phyloP scores from a whole-genome alignment of 2,329 filamentous ascomycete species.

The Emmonsia crescens region DNA sequence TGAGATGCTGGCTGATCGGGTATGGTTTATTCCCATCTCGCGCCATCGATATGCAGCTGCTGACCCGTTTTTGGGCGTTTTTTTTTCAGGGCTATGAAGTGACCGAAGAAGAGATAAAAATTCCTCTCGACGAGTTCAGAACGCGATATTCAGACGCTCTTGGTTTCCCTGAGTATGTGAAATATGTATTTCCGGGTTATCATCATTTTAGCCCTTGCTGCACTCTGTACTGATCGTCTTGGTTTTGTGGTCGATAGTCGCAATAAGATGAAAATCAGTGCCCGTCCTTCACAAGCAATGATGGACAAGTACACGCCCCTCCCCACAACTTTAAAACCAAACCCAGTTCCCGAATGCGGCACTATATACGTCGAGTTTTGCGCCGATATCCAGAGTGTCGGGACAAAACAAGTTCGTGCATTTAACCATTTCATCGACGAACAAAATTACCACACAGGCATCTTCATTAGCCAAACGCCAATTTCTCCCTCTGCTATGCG shows the following conservation, averaged over 20 bases:
- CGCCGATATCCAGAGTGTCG: conserved; percentile 59
- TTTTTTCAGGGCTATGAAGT: conserved; percentile 74
- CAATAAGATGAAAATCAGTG: conserved; percentile 74
- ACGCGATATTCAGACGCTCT: conserved; percentile 58
- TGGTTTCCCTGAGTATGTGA: conserved; percentile 64
- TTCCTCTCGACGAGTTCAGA: conserved; percentile 74
- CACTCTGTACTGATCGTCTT: not conserved
- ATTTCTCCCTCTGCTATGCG: conserved; percentile 83
- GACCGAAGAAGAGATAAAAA: conserved; percentile 75
- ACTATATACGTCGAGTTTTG: conserved; percentile 92
- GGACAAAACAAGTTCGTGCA: conserved; percentile 81
- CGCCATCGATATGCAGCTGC: conserved; percentile 1
- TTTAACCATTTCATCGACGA: conserved; percentile 75
- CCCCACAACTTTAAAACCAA: conserved; percentile 56
- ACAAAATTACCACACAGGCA: conserved; percentile 76
- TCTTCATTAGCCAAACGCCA: conserved; percentile 74
- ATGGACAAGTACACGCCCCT: conserved; percentile 69
- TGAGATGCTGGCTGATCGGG: conserved; percentile 87
- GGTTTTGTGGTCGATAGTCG: conserved; percentile 46
- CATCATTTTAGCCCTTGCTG: not conserved
- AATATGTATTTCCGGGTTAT: not conserved
- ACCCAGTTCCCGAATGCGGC: conserved; percentile 63
- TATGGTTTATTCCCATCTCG: conserved; percentile 38
- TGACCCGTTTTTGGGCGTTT: conserved; percentile 14
- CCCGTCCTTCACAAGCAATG: conserved; percentile 74